Conservation (phyloP, 1,284 basidiomycete genomes). For the Neolentinus lepideus region DNA sequence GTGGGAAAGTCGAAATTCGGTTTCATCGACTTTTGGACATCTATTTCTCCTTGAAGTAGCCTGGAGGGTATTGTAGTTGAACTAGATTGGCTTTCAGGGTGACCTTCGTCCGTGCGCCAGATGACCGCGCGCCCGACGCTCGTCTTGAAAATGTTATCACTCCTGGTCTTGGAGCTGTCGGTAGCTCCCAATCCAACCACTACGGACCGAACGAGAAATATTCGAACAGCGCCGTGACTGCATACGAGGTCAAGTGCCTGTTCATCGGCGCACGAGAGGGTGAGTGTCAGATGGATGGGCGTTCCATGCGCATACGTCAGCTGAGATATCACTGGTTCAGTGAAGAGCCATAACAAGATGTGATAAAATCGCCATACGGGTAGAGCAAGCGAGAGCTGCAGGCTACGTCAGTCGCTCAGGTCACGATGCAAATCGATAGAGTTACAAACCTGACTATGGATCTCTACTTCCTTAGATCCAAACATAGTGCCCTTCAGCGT, state of each 20-base stretch:
- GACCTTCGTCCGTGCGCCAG: constrained; percentile 38
- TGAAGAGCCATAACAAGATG: not conserved
- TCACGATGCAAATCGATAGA: not conserved
- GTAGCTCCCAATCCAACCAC: constrained; percentile 40
- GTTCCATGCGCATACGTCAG: constrained; percentile 41
- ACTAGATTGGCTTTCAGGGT: constrained; percentile 10
- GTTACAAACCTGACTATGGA: constrained; percentile 31
- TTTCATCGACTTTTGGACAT: constrained; percentile 36
- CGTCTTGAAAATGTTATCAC: constrained; percentile 36
- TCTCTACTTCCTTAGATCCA: constrained; percentile 27
- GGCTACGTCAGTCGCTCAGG: not conserved
- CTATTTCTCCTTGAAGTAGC: constrained; percentile 43
- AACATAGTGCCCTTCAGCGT: constrained; percentile 23
- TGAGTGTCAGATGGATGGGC: constrained; percentile 40
- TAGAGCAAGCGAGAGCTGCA: constrained; percentile 42
- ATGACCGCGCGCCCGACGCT: constrained; percentile 29
- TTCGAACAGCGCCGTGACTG: constrained; percentile 25
- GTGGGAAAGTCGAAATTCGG: constrained; percentile 48
- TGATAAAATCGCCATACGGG: constrained; percentile 32
- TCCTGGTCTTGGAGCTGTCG: constrained; percentile 30
- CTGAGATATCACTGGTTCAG: constrained; percentile 19
- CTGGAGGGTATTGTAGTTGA: constrained; percentile 13
- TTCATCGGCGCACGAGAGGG: constrained; percentile 32
- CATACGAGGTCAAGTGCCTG: constrained; percentile 44
- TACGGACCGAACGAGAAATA: constrained; percentile 27